Base-by-base conservation (phyloP, 192 early-diverging fungal species). In the Spizellomyces sp. region DNA sequence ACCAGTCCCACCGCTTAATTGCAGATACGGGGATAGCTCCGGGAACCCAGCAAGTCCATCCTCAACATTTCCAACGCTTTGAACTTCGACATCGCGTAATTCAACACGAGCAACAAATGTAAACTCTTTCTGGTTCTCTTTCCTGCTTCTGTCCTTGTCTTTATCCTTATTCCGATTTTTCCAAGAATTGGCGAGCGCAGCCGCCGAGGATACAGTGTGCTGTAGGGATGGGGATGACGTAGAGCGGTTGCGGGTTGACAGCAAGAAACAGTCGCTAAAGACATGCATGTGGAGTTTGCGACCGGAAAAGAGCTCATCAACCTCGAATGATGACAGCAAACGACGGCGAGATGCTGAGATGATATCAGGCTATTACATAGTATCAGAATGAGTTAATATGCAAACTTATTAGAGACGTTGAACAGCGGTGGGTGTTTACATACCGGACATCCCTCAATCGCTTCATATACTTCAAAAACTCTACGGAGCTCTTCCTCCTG, bases 401-500 rank as follows among this genome's bases (percentile, higher is more conserved):
- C 9, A 41, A 3, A 5, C 0, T 56, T 56, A 17, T 56, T n/a
- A 7, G n/a, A 56, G 22, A 56, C 22, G 54, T 56, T 6, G n/a
- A 22, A 56, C 6, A 6, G 7, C 6, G 52, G 17, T 2, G 17
- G 0, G 0, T 19, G n/a, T 6, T 15, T 0, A 67, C 66, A 14
- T 56, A 67, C 66, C 43, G 71, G 71, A 66, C 71, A 74, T 27
- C 71, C 71, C 19, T 67, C 64, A 17, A 74, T 67, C 45, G 65
- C 58, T n/a, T 45, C 14, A 59, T 48, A 67, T 5, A 74, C 63
- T 12, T 41, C 62, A 66, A 76, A 76, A 4, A 76, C 55, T 22
- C 43, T 71, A 14, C 68, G 60, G 27, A 71, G 17, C 63, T 76
- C 75, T 58, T 76, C 75, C 44, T 76, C 75, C n/a, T 70, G 75